Evolutionary conservation across 345 rosid genomes (phyloP).

Genomic region (Sonneratia alba): DNA sequence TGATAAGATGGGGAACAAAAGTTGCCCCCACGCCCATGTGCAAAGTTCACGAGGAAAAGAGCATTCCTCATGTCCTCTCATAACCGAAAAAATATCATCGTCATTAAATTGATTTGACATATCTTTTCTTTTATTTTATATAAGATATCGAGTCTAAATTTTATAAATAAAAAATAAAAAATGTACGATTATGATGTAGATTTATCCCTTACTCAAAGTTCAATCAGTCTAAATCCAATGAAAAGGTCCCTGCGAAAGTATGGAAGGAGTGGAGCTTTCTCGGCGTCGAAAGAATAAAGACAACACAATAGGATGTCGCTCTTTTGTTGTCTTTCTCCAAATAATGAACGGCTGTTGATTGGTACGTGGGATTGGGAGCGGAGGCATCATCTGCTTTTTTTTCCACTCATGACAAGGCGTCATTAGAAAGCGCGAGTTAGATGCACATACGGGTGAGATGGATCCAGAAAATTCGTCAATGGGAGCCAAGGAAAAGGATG

Average conservation of each 20-base stretch:
- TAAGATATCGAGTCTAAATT: no score
- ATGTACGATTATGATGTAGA: no score
- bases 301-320: background rate
- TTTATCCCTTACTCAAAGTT: no score
- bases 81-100: no score
- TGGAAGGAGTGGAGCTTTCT: background rate
- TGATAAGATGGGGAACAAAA: conserved; percentile 1
- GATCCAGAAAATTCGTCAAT: background rate
- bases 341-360: background rate
- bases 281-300: background rate
- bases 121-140: no score
- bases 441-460: background rate
- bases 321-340: conserved; percentile 1
- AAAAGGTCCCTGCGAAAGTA: background rate
- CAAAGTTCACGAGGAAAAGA: background rate
- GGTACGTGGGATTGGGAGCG: background rate
- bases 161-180: no score
- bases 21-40: background rate
- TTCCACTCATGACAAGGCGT: no score
- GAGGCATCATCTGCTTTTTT: no score
- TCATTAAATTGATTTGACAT: no score
- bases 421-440: no score
- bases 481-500: no score
- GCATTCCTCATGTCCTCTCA: background rate
- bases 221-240: no score